Conservation (phyloP, 257 asterid species). For the Solanum chilense region DNA sequence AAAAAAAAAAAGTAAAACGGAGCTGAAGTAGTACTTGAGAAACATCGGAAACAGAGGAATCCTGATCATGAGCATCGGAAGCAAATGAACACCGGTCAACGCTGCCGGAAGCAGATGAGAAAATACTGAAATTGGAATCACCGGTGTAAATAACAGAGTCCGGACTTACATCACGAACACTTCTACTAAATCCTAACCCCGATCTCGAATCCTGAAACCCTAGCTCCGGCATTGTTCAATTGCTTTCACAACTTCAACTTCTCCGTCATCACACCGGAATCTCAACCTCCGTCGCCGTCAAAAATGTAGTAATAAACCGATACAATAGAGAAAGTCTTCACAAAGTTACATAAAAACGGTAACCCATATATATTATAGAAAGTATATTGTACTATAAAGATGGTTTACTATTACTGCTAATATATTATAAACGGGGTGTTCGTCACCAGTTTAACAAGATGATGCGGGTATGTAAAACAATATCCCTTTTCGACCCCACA, state of each 20-base stretch:
- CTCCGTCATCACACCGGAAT: neutral
- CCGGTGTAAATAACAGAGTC: conserved; percentile 67
- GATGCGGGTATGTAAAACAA: neutral
- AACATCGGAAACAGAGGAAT: conserved; percentile 32
- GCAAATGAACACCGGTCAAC: conserved; percentile 91
- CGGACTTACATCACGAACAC: conserved; percentile 72
- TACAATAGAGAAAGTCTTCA: neutral
- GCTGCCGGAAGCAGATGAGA: conserved; percentile 85
- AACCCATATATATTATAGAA: neutral
- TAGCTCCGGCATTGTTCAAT: conserved; percentile 34
- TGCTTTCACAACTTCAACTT: neutral
- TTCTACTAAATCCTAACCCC: conserved; percentile 49
- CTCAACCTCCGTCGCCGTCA: neutral
- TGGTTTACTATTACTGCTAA: neutral
- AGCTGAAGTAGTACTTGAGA: conserved; percentile 34
- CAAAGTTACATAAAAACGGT: neutral
- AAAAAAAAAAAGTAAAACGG: neutral
- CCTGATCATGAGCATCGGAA: conserved; percentile 68
- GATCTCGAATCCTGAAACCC: conserved; percentile 40
- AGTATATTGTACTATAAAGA: neutral
- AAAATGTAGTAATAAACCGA: neutral
- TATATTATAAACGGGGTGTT: neutral
- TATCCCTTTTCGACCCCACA: neutral
- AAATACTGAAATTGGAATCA: conserved; percentile 75
- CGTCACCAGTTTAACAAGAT: neutral